phyloP scores from a whole-genome alignment of 2,329 filamentous ascomycete species.

The Phoma herbarum region DNA sequence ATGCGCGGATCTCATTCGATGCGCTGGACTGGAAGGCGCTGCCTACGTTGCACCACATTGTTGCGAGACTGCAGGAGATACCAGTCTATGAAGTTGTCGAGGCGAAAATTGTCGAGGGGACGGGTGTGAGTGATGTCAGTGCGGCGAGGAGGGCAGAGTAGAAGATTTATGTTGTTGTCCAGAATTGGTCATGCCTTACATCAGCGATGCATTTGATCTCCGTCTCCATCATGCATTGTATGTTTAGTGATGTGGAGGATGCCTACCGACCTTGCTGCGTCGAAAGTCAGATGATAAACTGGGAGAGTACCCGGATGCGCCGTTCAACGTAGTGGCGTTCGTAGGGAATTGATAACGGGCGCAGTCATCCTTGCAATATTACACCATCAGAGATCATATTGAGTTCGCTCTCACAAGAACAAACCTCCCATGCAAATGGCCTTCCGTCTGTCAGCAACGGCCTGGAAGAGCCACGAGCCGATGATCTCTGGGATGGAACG shows the following conservation, averaged over 20 bases:
- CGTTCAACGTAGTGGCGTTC: background rate
- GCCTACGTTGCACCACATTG: slow-evolving; percentile 69
- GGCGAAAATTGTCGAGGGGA: slow-evolving; percentile 65
- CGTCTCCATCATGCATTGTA: too few species aligned
- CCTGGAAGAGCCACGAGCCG: background rate
- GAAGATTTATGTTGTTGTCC: background rate
- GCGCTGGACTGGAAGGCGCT: slow-evolving; percentile 62
- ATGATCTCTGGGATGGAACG: too few species aligned
- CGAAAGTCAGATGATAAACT: background rate
- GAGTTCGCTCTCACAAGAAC: background rate
- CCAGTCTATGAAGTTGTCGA: slow-evolving; percentile 65
- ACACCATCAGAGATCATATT: background rate
- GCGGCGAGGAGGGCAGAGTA: slow-evolving; percentile 36
- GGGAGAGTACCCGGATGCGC: background rate
- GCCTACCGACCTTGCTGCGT: background rate
- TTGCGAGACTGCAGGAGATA: slow-evolving; percentile 62
- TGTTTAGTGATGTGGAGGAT: background rate
- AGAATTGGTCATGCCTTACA: too few species aligned
- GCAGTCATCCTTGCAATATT: background rate
- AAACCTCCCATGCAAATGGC: background rate
- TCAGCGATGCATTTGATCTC: background rate
- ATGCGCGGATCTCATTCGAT: slow-evolving; percentile 60
- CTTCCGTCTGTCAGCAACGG: background rate
- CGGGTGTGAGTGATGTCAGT: slow-evolving; percentile 61
- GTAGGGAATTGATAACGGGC: background rate